Conservation (phyloP, 2,329 filamentous ascomycete species). For the Apiospora pterosperma region DNA sequence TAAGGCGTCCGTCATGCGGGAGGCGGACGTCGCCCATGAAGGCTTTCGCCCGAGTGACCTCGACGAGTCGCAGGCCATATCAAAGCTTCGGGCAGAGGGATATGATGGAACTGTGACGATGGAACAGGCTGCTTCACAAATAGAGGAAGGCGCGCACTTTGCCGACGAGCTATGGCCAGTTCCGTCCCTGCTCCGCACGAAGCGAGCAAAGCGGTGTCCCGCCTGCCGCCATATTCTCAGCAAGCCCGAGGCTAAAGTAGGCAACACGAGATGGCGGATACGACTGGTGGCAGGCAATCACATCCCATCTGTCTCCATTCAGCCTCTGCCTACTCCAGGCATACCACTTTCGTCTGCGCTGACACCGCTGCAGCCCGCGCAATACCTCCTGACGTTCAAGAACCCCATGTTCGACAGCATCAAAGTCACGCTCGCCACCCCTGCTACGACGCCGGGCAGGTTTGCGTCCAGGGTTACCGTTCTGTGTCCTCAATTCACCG, state of each 20-base stretch:
- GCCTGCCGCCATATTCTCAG: constrained; percentile 92
- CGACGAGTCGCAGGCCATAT: constrained; percentile 60
- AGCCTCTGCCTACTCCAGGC: constrained; percentile 37
- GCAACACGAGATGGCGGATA: constrained; percentile 87
- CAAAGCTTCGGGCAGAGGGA: constrained; percentile 54
- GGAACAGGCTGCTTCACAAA: constrained; percentile 46
- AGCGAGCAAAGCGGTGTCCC: constrained; percentile 89
- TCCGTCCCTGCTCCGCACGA: constrained; percentile 80
- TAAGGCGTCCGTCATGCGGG: constrained; percentile 73
- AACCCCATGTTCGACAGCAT: constrained; percentile 94
- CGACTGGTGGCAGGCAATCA: constrained; percentile 84
- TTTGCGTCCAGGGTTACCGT: constrained; percentile 82
- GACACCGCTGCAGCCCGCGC: constrained; percentile 58
- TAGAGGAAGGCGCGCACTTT: constrained; percentile 57
- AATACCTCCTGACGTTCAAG: constrained; percentile 85
- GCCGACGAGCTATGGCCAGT: constrained; percentile 74
- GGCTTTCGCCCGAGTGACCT: constrained; percentile 64
- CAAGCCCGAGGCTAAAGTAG: constrained; percentile 88
- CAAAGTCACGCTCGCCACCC: constrained; percentile 82
- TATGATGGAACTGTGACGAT: constrained; percentile 60
- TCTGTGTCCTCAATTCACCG: constrained; percentile 88
- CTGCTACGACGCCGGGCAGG: constrained; percentile 71
- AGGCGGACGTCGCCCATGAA: constrained; percentile 68
- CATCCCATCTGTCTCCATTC: constrained; percentile 77
- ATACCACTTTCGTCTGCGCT: constrained; percentile 26